Evolutionary conservation across 495 filamentous ascomycete genomes (phyloP).

Genomic region (Niebla homalea): DNA sequence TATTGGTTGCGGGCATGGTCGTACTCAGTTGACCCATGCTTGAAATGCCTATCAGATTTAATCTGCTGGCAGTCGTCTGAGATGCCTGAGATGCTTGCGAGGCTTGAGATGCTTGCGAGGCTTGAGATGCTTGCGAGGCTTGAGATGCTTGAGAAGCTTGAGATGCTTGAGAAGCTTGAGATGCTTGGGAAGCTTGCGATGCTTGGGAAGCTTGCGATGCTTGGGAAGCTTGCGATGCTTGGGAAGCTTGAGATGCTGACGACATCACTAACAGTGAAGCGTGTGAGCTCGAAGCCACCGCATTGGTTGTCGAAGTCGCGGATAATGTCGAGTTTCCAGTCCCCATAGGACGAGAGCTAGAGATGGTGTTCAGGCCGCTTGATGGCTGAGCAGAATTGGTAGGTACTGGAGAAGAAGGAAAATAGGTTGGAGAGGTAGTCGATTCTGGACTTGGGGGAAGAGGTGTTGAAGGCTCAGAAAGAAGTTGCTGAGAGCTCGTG

Average conservation of each 20-base stretch:
- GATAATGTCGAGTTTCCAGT: neutral
- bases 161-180: no score
- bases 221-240: no score
- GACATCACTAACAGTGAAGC: neutral
- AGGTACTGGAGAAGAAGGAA: neutral
- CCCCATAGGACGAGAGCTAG: neutral
- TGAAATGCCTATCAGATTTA: neutral
- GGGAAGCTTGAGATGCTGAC: neutral
- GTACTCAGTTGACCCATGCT: neutral
- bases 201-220: no score
- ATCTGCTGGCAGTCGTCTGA: neutral
- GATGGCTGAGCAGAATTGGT: neutral
- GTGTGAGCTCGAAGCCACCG: neutral
- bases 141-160: no score
- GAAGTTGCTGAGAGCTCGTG: constrained; percentile 13
- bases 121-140: no score
- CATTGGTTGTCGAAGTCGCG: neutral
- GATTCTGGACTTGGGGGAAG: constrained; percentile 8
- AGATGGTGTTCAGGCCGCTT: neutral
- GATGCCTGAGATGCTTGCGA: neutral
- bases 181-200: no score
- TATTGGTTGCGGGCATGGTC: neutral
- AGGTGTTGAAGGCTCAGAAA: constrained; percentile 15
- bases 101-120: neutral
- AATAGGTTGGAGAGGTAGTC: neutral